These are phyloP conservation scores for Phytophthora colocasiae DNA, from an alignment of 352 stramenopile genomes.

Conservation along the genomic window DNA sequence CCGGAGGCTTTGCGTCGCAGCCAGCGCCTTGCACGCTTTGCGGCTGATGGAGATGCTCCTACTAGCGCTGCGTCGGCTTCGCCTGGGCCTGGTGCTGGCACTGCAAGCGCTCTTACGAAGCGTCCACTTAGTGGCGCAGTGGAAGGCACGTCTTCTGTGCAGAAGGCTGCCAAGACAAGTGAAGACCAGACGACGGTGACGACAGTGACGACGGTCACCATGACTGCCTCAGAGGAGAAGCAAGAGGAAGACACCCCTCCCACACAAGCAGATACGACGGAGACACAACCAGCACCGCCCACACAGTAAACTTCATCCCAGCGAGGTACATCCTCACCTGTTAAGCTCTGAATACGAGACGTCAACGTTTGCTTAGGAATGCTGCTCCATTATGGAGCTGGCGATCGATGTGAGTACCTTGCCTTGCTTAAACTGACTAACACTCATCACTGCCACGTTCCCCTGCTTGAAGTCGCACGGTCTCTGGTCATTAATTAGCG, in stretches of 20 bases:
- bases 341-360: conserved; percentile 35
- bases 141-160: conserved; percentile 32
- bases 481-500: background rate
- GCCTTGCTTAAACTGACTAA: background rate
- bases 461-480: conserved; percentile 13
- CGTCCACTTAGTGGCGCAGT: conserved; percentile 40
- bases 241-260: conserved; percentile 41
- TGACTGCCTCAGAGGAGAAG: conserved; percentile 34
- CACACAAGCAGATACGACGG: conserved; percentile 24
- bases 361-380: conserved; percentile 19
- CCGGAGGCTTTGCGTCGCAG: conserved; percentile 52
- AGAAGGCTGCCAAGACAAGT: conserved; percentile 53
- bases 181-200: conserved; percentile 44
- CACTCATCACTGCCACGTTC: conserved; percentile 17
- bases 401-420: conserved; percentile 4
- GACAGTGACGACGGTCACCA: conserved; percentile 27
- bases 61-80: conserved; percentile 9
- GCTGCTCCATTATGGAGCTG: conserved; percentile 1
- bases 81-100: background rate
- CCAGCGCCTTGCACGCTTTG: conserved; percentile 61
- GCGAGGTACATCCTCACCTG: conserved; percentile 14
- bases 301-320: conserved; percentile 25
- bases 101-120: conserved; percentile 39
- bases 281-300: conserved; percentile 26
- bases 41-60: conserved; percentile 26